Evolutionary conservation across 1,284 basidiomycete species (phyloP).

Genomic region (Boletus sp.): DNA sequence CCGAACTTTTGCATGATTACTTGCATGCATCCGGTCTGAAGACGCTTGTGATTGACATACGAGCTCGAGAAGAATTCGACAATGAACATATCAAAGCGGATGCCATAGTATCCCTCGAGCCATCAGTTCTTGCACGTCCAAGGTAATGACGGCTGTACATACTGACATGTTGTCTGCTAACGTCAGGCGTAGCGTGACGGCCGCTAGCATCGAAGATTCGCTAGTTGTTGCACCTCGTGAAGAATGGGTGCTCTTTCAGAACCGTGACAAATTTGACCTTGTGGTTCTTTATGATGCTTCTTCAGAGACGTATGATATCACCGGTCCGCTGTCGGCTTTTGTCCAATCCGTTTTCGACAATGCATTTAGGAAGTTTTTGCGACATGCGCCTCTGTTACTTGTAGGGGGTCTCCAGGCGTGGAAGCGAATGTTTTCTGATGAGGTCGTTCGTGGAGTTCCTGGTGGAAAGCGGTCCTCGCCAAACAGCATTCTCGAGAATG

Average conservation of each 20-base stretch:
- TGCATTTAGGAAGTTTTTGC: constrained; percentile 70
- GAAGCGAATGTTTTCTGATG: constrained; percentile 61
- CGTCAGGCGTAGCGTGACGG: constrained; percentile 51
- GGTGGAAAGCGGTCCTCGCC: constrained; percentile 15
- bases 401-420: constrained; percentile 86
- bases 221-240: constrained; percentile 66
- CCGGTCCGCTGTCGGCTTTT: constrained; percentile 56
- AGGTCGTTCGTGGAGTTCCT: constrained; percentile 35
- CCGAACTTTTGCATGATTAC: constrained; percentile 61
- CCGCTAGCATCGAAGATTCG: constrained; percentile 70
- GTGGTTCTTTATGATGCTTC: constrained; percentile 84
- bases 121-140: constrained; percentile 64
- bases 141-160: constrained; percentile 42
- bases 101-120: constrained; percentile 83
- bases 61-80: constrained; percentile 75
- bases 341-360: constrained; percentile 68
- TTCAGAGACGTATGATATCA: constrained; percentile 55
- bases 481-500: constrained; percentile 26
- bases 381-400: constrained; percentile 78
- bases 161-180: constrained; percentile 14
- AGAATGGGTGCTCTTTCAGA: constrained; percentile 71
- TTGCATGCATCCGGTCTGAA: constrained; percentile 52
- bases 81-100: constrained; percentile 67
- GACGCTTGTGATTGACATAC: constrained; percentile 80
- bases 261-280: constrained; percentile 85